phyloP scores from a whole-genome alignment of 345 rosid species.

The Arabidopsis arenosa region DNA sequence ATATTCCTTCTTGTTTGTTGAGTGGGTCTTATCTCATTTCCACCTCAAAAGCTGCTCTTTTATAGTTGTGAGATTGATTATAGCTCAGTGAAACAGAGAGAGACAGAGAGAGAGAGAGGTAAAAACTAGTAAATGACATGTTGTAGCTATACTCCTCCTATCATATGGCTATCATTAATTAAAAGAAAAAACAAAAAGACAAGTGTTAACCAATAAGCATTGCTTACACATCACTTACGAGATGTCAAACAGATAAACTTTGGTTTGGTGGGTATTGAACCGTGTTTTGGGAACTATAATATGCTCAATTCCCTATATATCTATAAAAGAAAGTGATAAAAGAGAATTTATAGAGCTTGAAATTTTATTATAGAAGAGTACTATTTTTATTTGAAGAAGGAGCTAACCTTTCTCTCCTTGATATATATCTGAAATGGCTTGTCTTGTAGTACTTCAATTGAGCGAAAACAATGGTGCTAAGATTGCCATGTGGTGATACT shows the following conservation, averaged over 20 bases:
- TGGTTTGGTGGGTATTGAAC: constrained; percentile 44
- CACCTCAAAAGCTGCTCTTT: constrained; percentile 46
- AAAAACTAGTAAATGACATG: constrained; percentile 42
- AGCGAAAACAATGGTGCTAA: constrained; percentile 48
- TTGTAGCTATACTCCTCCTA: constrained; percentile 31
- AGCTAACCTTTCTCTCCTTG: constrained; percentile 37
- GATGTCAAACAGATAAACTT: constrained; percentile 39
- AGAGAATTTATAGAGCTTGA: not conserved
- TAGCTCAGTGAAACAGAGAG: constrained; percentile 22
- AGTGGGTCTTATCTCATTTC: constrained; percentile 40
- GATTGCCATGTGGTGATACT: constrained; percentile 52
- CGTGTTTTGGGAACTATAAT: constrained; percentile 41
- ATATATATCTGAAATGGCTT: constrained; percentile 51
- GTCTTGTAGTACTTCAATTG: constrained; percentile 55
- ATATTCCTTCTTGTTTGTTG: constrained; percentile 47
- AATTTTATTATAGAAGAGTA: constrained; percentile 27
- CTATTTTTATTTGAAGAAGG: constrained; percentile 30
- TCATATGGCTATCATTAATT: constrained; percentile 29
- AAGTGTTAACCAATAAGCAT: constrained; percentile 43
- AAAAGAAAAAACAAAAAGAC: constrained; percentile 6
- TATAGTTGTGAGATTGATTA: constrained; percentile 43
- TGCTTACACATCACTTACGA: constrained; percentile 39
- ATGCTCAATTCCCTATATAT: constrained; percentile 33
- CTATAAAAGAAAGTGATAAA: constrained; percentile 1
- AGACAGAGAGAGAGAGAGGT: constrained; percentile 21